Evolutionary conservation across 306 rosid species (phyloP).

Genomic region (Datisca glomerata): DNA sequence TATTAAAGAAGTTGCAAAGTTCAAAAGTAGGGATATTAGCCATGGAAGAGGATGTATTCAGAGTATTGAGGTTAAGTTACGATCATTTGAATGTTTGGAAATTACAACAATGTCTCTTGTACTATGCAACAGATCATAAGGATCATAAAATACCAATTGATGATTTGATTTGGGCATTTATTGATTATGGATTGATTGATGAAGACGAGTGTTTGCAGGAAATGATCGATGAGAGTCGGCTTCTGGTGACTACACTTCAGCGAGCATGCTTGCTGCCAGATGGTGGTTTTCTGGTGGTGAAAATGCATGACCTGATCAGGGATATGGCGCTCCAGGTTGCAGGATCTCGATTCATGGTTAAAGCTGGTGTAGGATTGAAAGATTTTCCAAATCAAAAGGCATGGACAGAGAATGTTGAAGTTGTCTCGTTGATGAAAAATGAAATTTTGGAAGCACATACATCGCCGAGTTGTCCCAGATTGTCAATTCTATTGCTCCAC

Average conservation of each 20-base stretch:
- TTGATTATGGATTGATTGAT: slow-evolving; percentile 10
- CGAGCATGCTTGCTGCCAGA: neutral
- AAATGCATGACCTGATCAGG: slow-evolving; percentile 10
- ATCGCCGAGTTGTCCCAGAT: slow-evolving; percentile 9
- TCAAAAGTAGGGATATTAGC: neutral
- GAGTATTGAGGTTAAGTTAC: slow-evolving; percentile 16
- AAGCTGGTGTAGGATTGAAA: slow-evolving; percentile 7
- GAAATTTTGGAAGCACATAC: slow-evolving; percentile 1
- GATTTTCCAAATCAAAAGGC: slow-evolving; percentile 6
- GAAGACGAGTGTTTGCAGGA: too few relatives aligned
- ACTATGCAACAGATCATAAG: slow-evolving; percentile 13
- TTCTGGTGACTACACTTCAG: neutral
- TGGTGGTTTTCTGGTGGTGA: slow-evolving; percentile 9
- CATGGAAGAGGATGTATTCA: slow-evolving; percentile 18
- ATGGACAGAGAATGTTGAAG: slow-evolving; percentile 10
- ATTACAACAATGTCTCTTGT: slow-evolving; percentile 10
- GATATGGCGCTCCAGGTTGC: slow-evolving; percentile 14
- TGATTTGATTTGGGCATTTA: slow-evolving; percentile 8
- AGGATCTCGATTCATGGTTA: too few relatives aligned
- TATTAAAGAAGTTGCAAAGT: neutral
- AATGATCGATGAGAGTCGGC: slow-evolving; percentile 8
- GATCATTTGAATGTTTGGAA: slow-evolving; percentile 5
- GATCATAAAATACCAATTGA: slow-evolving; percentile 10
- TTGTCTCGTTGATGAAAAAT: slow-evolving; percentile 11
- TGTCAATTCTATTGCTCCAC: slow-evolving; percentile 8